Evolutionary conservation across 2,329 filamentous ascomycete species (phyloP).

Genomic region (Fusarium gaditjirri): DNA sequence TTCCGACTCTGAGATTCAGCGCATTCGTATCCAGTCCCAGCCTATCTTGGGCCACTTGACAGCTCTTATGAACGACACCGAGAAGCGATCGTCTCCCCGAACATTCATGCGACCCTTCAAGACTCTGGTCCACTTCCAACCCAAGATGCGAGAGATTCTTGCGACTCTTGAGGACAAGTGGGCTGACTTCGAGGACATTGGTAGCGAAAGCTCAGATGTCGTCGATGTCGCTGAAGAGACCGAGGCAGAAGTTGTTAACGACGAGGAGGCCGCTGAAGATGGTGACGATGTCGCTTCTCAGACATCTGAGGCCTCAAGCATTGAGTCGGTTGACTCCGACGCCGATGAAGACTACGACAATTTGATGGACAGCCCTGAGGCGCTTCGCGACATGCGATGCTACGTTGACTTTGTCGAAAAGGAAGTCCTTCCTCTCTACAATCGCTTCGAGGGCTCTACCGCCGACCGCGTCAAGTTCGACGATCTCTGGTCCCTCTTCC

Average conservation of each 20-base stretch:
- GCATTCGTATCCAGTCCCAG: slow-evolving; percentile 55
- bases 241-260: slow-evolving; percentile 45
- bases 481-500: slow-evolving; percentile 57
- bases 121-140: slow-evolving; percentile 54
- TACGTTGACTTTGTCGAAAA: slow-evolving; percentile 58
- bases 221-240: slow-evolving; percentile 41
- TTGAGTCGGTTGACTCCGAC: slow-evolving; percentile 47
- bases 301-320: slow-evolving; percentile 34
- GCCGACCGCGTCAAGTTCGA: slow-evolving; percentile 52
- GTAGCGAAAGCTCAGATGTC: slow-evolving; percentile 36
- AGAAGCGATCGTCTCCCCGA: slow-evolving; percentile 49
- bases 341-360: slow-evolving; percentile 49
- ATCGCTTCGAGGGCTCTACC: slow-evolving; percentile 40
- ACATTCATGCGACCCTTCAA: slow-evolving; percentile 57
- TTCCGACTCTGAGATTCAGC: slow-evolving; percentile 46
- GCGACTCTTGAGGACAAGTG: slow-evolving; percentile 55
- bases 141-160: slow-evolving; percentile 54
- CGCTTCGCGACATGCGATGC: slow-evolving; percentile 54
- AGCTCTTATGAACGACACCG: slow-evolving; percentile 50
- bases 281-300: slow-evolving; percentile 48
- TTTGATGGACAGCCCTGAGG: slow-evolving; percentile 53
- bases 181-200: slow-evolving; percentile 51
- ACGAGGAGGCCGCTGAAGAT: slow-evolving; percentile 29
- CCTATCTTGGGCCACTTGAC: slow-evolving; percentile 54
- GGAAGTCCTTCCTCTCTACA: slow-evolving; percentile 53